Evolutionary conservation across 2,329 filamentous ascomycete genomes (phyloP), one percentile per base, ranked within the genome.

Genomic region (Phaeosphaeria sp.): DNA sequence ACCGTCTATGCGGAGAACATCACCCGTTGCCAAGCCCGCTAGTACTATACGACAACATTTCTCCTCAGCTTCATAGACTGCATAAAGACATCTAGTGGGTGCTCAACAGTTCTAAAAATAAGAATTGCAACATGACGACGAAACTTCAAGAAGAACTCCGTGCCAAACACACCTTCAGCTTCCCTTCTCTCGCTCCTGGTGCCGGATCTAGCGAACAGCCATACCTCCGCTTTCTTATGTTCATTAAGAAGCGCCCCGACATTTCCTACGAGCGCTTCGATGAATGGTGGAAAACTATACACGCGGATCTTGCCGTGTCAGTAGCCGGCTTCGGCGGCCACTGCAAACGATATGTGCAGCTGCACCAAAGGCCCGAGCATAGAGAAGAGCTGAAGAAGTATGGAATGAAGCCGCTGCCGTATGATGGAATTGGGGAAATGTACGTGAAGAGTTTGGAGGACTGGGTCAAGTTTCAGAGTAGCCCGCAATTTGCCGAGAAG

Each of bases 381-480:
- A 62, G 49, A 54, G 56, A 46, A 6, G 46, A 54, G 30, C 25
- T 59, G 6, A 36, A 54, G 21, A 54, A 50, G 25, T 52, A 43
- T 23, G 59, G 64, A 0, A 59, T 64, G 59, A 50, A 62, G n/a
- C 50, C 53, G 6, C 33, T 66, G 15, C 25, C 50, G 23, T 61
- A 54, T 39, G 62, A 63, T 46, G 59, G 44, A 6, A 60, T 67
- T 46, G 59, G 62, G 17, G 62, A 66, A 23, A 58, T 66, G 55
- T 56, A 64, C 48, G 51, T 64, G 20, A 64, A 61, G 50, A 66
- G 57, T 47, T 22, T 64, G 41, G 58, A 63, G 1, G 55, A 66
- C 22, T 65, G 57, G 58, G 27, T 66, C 10, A 43, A 36, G 39
- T 65, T 64, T 48, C 54, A 56, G 42, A 49, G 18, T 13, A 58